A percentile compares a stretch with the other conserved stretches of the same genome.
phyloP scores from a whole-genome alignment of 768 basidiomycete species.

The Pholiota molesta region DNA sequence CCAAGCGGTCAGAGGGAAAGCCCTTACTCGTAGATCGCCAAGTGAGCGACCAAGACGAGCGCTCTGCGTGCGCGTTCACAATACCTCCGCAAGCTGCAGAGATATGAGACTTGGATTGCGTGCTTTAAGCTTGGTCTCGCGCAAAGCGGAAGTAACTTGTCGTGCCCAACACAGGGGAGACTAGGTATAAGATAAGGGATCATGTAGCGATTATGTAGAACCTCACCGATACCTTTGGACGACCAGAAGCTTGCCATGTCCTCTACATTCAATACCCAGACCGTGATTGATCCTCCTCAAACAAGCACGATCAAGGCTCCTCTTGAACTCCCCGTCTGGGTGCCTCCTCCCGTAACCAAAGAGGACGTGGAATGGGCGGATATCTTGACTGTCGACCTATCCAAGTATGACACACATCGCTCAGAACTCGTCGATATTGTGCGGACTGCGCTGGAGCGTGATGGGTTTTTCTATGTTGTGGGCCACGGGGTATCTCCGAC shows the following conservation, averaged over 20 bases:
- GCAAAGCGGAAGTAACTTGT: conserved; percentile 1
- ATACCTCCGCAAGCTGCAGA: neutral
- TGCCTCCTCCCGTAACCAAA: conserved; percentile 23
- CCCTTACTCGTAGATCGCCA: neutral
- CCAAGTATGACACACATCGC: conserved; percentile 30
- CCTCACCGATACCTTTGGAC: neutral
- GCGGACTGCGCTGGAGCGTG: conserved; percentile 31
- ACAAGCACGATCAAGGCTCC: conserved; percentile 3
- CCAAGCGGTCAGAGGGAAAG: neutral
- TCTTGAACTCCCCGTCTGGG: conserved; percentile 25
- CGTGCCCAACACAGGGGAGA: neutral
- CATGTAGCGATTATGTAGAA: neutral
- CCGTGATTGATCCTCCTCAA: neutral
- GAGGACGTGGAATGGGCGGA: conserved; percentile 35
- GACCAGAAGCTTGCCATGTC: neutral
- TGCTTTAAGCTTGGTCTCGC: conserved; percentile 8
- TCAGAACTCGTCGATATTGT: conserved; percentile 31
- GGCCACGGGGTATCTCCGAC: conserved; percentile 32
- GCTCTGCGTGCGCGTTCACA: neutral
- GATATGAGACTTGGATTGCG: conserved; percentile 5
- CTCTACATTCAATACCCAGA: neutral
- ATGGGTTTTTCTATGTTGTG: conserved; percentile 40
- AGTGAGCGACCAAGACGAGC: neutral
- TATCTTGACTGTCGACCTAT: conserved; percentile 39
- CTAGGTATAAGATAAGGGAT: neutral